phyloP scores from a whole-genome alignment of 345 rosid species.

The Eucalyptus brandiana region DNA sequence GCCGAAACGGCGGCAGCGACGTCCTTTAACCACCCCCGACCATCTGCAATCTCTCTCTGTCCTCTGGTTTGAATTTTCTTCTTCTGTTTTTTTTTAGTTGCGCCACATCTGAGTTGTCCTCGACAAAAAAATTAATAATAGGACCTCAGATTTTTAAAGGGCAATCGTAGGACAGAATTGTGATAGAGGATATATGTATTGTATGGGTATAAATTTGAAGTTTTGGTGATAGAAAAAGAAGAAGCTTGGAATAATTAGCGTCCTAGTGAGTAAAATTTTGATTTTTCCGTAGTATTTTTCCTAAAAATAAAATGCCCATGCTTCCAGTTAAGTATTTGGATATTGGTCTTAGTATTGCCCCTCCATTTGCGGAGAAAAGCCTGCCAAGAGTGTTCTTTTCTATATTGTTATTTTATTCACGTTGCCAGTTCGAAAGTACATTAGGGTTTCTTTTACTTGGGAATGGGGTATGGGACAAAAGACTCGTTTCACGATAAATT shows the following conservation, averaged over 20 bases:
- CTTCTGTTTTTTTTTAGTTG: not conserved
- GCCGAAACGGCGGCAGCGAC: not conserved
- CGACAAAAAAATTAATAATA: not conserved
- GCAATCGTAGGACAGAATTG: not conserved
- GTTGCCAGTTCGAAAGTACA: no score
- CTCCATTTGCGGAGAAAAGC: no score
- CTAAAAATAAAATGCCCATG: no score
- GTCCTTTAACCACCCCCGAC: not conserved
- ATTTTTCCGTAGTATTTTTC: no score
- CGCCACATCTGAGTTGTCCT: not conserved
- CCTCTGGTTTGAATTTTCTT: not conserved
- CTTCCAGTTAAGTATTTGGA: no score
- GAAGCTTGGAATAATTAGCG: not conserved
- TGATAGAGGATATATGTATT: not conserved
- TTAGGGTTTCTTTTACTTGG: no score
- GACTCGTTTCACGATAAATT: no score
- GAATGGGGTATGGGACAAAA: no score
- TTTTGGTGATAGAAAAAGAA: not conserved
- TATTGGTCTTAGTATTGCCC: no score
- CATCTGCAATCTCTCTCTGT: not conserved
- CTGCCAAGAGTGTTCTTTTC: no score
- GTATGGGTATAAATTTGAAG: not conserved
- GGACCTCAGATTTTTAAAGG: not conserved
- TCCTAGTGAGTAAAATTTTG: no score
- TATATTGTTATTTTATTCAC: no score